Evolutionary conservation across 768 basidiomycete species (phyloP).

Genomic region (Pleurotus tuoliensis): DNA sequence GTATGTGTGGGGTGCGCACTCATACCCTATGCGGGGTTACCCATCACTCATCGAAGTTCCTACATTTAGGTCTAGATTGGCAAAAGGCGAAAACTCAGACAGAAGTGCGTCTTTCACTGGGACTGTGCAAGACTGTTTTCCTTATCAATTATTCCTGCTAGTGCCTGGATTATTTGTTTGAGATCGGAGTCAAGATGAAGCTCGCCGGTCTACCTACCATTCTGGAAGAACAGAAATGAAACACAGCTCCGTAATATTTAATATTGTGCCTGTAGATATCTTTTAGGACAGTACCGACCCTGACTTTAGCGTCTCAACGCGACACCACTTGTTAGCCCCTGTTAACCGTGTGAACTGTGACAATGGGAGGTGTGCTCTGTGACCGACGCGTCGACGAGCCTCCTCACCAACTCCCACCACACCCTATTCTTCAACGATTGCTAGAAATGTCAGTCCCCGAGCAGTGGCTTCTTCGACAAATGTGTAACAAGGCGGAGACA

Average conservation of each 20-base stretch:
- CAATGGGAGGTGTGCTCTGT: no score
- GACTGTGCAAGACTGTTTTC: not conserved
- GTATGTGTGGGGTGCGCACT: constrained; percentile 76
- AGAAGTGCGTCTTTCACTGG: constrained; percentile 42
- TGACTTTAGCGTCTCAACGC: no score
- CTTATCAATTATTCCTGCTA: constrained; percentile 22
- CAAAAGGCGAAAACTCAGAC: constrained; percentile 88
- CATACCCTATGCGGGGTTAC: not conserved
- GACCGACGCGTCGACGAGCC: no score
- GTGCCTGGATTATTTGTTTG: constrained; percentile 91
- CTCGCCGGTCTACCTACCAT: constrained; percentile 53
- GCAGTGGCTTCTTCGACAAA: not conserved
- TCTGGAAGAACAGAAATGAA: constrained; percentile 18
- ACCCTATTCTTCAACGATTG: not conserved
- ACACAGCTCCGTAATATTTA: no score
- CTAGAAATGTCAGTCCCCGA: not conserved
- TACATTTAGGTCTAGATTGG: constrained; percentile 59
- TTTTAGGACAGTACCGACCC: no score
- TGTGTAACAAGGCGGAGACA: constrained; percentile 22
- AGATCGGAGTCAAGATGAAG: constrained; percentile 83
- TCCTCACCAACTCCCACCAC: no score
- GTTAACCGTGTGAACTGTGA: no score
- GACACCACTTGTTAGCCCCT: no score
- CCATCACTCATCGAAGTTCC: constrained; percentile 9
- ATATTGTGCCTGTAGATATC: no score